Percentiles rank a stretch among this genome's conserved stretches.
These are phyloP conservation scores for Xylariaceae sp. DNA, from an alignment of 2,329 filamentous ascomycete species.

Conservation along the genomic window DNA sequence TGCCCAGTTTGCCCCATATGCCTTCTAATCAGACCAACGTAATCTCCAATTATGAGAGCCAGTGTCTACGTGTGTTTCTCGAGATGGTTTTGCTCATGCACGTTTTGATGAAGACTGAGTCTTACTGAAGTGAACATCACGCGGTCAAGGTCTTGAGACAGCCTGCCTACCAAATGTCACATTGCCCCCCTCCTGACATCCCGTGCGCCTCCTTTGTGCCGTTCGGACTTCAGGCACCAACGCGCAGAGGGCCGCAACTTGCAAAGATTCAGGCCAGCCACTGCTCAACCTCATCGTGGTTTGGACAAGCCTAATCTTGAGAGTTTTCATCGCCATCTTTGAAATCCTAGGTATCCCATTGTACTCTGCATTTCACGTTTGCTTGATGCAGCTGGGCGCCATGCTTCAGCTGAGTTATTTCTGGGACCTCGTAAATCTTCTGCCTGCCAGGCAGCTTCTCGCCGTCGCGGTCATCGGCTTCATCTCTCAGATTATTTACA, in stretches of 20 bases:
- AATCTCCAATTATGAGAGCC: neutral
- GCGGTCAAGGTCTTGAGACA: too few species aligned
- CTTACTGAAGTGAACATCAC: neutral
- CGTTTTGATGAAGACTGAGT: neutral
- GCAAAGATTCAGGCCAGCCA: neutral
- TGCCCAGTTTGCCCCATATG: too few species aligned
- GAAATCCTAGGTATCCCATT: too few species aligned
- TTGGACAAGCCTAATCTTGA: neutral
- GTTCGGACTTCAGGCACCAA: too few species aligned
- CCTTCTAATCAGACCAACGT: neutral
- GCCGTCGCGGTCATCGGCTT: neutral
- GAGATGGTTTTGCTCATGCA: neutral
- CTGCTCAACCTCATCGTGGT: neutral
- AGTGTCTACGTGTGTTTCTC: neutral
- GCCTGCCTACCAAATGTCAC: too few species aligned
- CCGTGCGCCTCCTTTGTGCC: too few species aligned
- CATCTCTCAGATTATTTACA: constrained; percentile 9
- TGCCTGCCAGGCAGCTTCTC: constrained; percentile 8
- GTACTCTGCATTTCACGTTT: neutral
- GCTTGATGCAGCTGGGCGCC: neutral
- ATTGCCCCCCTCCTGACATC: too few species aligned
- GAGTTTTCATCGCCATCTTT: neutral
- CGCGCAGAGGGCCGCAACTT: neutral
- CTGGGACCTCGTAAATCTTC: neutral
- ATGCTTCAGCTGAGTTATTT: neutral